phyloP scores from a whole-genome alignment of 257 asterid genomes.

The Capsicum pubescens region DNA sequence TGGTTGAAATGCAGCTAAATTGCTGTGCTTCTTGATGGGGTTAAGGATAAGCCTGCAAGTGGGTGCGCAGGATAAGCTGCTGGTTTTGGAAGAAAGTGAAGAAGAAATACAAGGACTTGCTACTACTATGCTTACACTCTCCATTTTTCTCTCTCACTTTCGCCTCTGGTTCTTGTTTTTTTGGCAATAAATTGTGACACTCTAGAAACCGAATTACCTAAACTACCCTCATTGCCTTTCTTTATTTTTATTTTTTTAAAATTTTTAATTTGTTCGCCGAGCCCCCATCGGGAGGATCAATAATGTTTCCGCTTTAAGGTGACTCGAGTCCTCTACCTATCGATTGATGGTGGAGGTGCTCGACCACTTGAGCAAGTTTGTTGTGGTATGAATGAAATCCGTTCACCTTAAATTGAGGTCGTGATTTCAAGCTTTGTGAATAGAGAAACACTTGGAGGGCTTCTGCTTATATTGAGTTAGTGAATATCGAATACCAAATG shows the following conservation, averaged over 20 bases:
- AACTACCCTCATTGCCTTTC: background rate
- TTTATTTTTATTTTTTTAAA: background rate
- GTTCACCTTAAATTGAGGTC: no score
- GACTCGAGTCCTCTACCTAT: no score
- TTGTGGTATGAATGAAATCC: background rate
- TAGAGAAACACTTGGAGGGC: background rate
- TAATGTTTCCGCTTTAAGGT: no score
- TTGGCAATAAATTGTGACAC: background rate
- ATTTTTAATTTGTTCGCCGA: no score
- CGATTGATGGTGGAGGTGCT: no score
- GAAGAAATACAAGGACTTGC: constrained; percentile 44
- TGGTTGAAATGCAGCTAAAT: constrained; percentile 60
- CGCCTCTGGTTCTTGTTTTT: constrained; percentile 21
- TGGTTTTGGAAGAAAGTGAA: constrained; percentile 34
- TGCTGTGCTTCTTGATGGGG: constrained; percentile 34
- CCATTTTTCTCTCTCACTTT: constrained; percentile 49
- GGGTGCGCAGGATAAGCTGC: constrained; percentile 42
- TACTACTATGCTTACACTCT: constrained; percentile 48
- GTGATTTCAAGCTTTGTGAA: background rate
- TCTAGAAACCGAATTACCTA: background rate
- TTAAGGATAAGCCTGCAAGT: constrained; percentile 40
- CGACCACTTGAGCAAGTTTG: no score
- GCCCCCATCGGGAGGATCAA: no score
- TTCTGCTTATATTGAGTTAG: background rate
- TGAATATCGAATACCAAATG: background rate